Conservation (phyloP, 2,329 filamentous ascomycete species). For the Colletotrichum zoysiae region DNA sequence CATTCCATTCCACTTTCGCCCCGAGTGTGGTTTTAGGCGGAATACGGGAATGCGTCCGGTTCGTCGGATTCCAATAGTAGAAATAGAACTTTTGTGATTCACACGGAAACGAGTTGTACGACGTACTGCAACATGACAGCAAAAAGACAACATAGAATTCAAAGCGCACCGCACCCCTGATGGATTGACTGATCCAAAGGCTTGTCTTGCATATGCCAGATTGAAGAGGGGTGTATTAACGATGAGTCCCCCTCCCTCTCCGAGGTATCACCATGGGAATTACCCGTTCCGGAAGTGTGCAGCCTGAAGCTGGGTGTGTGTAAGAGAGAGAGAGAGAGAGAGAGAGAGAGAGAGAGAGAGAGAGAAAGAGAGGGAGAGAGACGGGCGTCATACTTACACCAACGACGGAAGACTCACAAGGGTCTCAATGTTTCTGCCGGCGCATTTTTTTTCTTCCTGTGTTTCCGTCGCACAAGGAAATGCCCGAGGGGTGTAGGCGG, state of each 20-base stretch:
- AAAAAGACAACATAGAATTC: neutral
- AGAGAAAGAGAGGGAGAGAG: too few relatives aligned
- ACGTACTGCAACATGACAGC: too few relatives aligned
- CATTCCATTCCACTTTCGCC: neutral
- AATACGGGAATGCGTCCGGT: neutral
- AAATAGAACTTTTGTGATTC: too few relatives aligned
- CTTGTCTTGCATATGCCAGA: too few relatives aligned
- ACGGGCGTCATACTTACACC: neutral
- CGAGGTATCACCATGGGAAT: neutral
- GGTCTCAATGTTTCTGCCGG: neutral
- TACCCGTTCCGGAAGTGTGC: neutral
- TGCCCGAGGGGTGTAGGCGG: slow-evolving; percentile 1
- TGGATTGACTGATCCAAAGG: neutral
- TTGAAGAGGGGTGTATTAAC: neutral
- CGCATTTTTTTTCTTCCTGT: neutral
- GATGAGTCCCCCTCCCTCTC: neutral
- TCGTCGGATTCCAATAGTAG: neutral
- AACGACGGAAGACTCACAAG: neutral
- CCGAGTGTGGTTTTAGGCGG: neutral
- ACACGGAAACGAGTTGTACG: neutral
- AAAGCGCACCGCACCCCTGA: too few relatives aligned
- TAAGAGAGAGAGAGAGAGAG: too few relatives aligned
- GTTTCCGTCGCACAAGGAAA: slow-evolving; percentile 5
- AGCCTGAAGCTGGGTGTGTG: neutral
- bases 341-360: neutral